Base-by-base conservation (phyloP, 2,329 filamentous ascomycete genomes). In the Lachnellula willkommii region DNA sequence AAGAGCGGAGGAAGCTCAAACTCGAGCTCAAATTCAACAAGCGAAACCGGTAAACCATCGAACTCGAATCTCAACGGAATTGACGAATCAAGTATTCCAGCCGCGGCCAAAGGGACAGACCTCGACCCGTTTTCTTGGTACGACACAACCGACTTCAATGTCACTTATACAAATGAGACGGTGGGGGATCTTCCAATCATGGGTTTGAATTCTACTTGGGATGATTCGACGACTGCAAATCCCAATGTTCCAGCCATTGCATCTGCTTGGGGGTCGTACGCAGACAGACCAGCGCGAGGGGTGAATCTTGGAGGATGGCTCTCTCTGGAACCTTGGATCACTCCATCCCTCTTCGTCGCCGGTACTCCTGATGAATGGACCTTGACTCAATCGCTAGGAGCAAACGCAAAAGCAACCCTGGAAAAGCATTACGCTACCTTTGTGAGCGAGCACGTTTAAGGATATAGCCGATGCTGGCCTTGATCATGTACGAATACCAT, bases 301-400 rank as follows among this genome's bases (percentile, higher is more conserved):
- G 90, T 97, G 37, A 97, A 96, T 66, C 70, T 97, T 1, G 94
- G 94, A 50, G 94, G 94, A 12, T 99, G 94, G 94, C 81, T 99
- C 1, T 89, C 88, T 2, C 75, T 99, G 12, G 94, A 99, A 68
- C 94, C 94, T 0, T 96, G 95, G 70, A 97, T 99, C 69, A 93
- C 90, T 4, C 94, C 94, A 0, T 96, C 92, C 0, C 79, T 96
- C 26, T 99, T 99, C 74, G 74, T 83, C 59, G 90, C 87, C 40
- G 75, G 83, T 5, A 82, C 97, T 43, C 79, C 97, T 17, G 94
- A 99, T 68, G 94, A 99, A 71, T 97, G 83, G 72, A 95, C 89
- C 0, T 77, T 97, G 24, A 84, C 83, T 58, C 72, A 77, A 46
- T 80, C 88, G 61, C 80, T 97, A 1, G 93, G 90, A 0, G 69